phyloP scores from a whole-genome alignment of 306 rosid species.

The Rosa persica region DNA sequence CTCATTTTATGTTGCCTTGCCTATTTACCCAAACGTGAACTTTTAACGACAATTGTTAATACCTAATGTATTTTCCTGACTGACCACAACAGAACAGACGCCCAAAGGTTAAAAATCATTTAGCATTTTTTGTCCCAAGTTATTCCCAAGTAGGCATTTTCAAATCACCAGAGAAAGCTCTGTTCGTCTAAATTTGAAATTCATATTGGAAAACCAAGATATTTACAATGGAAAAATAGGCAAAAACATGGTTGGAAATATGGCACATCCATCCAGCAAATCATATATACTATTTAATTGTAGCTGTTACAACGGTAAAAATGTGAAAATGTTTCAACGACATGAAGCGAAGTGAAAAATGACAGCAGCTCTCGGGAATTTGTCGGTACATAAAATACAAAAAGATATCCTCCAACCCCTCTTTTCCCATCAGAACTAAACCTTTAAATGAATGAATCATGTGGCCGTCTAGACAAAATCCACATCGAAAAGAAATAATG shows the following conservation, averaged over 20 bases:
- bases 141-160: neutral
- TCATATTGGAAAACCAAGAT: neutral
- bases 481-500: constrained; percentile 12
- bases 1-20: too few species aligned
- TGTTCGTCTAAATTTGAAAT: neutral
- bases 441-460: constrained; percentile 24
- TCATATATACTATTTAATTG: neutral
- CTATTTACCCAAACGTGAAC: too few species aligned
- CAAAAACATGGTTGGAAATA: neutral
- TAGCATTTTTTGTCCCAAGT: neutral
- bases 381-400: constrained; percentile 9
- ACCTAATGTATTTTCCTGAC: too few species aligned
- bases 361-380: constrained; percentile 19
- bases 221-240: neutral
- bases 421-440: constrained; percentile 7
- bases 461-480: constrained; percentile 25
- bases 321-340: constrained; percentile 1
- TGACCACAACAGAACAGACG: too few species aligned
- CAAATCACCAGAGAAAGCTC: neutral
- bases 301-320: neutral
- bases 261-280: neutral
- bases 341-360: constrained; percentile 6
- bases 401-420: neutral
- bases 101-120: too few species aligned
- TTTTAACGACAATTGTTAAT: too few species aligned